Base-by-base conservation (phyloP, 345 rosid species). In the Laguncularia racemosa region DNA sequence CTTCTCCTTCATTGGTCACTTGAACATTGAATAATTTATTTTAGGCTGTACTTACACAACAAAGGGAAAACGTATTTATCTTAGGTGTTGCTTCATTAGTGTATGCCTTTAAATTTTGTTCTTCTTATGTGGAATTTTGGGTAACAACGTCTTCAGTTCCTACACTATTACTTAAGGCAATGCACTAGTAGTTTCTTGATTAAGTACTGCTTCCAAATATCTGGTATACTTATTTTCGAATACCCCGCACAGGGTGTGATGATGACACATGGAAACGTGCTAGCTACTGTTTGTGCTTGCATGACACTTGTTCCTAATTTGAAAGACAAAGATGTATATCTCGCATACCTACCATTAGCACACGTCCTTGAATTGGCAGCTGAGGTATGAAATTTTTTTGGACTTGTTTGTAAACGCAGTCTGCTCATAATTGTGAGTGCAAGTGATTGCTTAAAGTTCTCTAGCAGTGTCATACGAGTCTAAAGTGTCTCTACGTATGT, bases 211-310 rank as follows among this genome's bases (percentile, higher is more conserved):
- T 48, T 12, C 23, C 20, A 20, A 48, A 19, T 14, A 50, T 33
- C 40, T 33, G 40, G 7, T 46, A 46, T 40, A 18, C 50, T 56
- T 48, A 18, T 19, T 44, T 14, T 11, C 66, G 45, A 40, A 19
- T 50, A 60, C 58, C 60, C 71, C 52, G 43, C 68, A n/a, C 74
- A 89, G 97, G 98, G 98, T 67, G 99, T 95, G 52, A 88, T 90
- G 96, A 95, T 95, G 99, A 88, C 99, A 33, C 97, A 95, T 67
- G 84, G 78, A 56, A 95, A 95, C 77, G 87, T 90, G 65, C 84
- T 95, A 60, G 96, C 99, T 49, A 84, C 88, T 20, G 92, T 88
- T 73, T 87, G 96, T 69, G 87, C 96, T 21, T 96, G 87, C 58
- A 78, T 84, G 97, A 84, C 90, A 28, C 82, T 95, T 65, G 96